Base-by-base conservation (phyloP, 169 alveolate genomes). In the Eimeria praecox region DNA sequence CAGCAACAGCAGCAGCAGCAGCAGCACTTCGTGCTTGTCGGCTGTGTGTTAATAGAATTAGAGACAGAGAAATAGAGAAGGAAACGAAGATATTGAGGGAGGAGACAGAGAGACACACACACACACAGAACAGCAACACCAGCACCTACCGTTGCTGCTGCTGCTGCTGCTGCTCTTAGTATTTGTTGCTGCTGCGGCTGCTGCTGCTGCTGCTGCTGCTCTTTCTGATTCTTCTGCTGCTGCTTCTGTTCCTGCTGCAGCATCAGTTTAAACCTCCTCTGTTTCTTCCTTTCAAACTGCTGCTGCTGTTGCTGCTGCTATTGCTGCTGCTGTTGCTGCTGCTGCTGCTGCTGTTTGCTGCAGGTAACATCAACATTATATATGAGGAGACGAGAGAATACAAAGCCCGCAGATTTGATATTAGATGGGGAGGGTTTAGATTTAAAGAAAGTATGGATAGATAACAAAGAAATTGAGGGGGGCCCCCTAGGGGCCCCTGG, bases 351-450 rank as follows among this genome's bases (percentile, higher is more conserved):
- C 56, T 49, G 56, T 12, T 49, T 49, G 56, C 12, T 12, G 5
- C 12, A 49, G 75, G 75, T 49, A 12, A 49, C 56, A 12, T 49
- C 56, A 49, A 12, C 12, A 12, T 12, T 49, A 49, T 49, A 5
- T 8, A 49, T 77, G 52, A 20, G 56, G 18, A 52, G 95, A 20
- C 42, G 54, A 22, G 88, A 96, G 2, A 91, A 89, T 89, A 97
- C 90, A 56, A 86, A 62, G 38, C 97, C 97, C 40, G 97, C 95
- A 56, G 98, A 98, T 86, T 97, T 98, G 73, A 96, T 97, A 22
- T 95, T 98, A 77, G 98, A 98, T 94, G 99, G 99, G n/a, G 98
- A 98, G 90, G 98, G 97, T 38, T 97, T 98, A 82, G 96, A 91
- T 73, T 96, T 98, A 77, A 97, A 97, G 62, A 95, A 94, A 54